phyloP scores from a whole-genome alignment of 2,329 filamentous ascomycete species.

The Elsinoe ampelina region DNA sequence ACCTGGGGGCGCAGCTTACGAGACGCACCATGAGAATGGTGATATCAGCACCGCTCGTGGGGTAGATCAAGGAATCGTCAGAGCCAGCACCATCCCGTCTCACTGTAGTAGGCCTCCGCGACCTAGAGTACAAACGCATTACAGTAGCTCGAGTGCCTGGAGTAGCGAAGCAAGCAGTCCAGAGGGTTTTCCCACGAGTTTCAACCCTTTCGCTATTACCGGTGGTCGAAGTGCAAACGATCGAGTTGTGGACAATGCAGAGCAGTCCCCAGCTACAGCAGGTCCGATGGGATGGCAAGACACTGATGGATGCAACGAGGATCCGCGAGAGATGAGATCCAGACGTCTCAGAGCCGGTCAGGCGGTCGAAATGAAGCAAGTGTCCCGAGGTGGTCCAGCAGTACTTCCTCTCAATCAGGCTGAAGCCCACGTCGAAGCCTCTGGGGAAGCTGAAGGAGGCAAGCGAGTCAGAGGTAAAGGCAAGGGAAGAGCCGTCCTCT shows the following conservation, averaged over 20 bases:
- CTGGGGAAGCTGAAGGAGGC: too few species aligned
- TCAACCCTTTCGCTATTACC: conserved; percentile 4
- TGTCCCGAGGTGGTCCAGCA: background rate
- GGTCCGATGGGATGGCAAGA: background rate
- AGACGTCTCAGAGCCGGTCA: background rate
- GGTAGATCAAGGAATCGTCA: background rate
- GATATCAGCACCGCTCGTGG: background rate
- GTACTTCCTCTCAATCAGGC: background rate
- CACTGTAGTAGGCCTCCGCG: background rate
- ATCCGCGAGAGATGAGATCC: background rate
- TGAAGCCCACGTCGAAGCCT: too few species aligned
- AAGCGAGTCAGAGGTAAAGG: background rate
- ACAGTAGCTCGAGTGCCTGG: conserved; percentile 1
- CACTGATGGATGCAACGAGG: background rate
- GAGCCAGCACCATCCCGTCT: background rate
- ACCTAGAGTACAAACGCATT: background rate
- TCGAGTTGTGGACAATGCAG: background rate
- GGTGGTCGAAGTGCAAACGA: background rate
- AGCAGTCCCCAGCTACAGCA: background rate
- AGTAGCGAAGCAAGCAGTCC: background rate
- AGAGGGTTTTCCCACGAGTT: background rate
- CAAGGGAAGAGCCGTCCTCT: background rate
- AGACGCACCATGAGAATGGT: conserved; percentile 19
- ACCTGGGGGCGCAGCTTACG: conserved; percentile 35
- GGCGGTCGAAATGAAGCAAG: conserved; percentile 1